Percentiles rank a stretch among this genome's conserved stretches.
Evolutionary conservation across 257 asterid genomes (phyloP).

Genomic region (Jacaranda copaia): DNA sequence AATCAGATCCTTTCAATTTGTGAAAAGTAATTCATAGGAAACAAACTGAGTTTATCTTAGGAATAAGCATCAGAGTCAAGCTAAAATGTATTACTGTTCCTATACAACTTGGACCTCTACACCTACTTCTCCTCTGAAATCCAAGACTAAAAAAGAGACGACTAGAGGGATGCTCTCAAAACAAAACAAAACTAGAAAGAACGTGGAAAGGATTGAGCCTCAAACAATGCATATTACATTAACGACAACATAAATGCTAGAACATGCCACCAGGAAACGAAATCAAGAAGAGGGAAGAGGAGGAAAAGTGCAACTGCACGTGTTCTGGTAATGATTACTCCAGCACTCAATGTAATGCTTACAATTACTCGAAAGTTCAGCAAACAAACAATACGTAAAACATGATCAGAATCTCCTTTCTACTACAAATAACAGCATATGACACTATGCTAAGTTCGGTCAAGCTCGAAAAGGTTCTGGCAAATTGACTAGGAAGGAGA

Average conservation of each 20-base stretch:
- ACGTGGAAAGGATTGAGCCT: neutral
- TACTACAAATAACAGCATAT: too few species aligned
- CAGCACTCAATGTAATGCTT: neutral
- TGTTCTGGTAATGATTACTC: neutral
- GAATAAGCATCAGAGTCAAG: too few species aligned
- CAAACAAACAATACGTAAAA: conserved; percentile 3
- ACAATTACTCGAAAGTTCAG: neutral
- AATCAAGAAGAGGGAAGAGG: neutral
- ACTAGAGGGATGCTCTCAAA: neutral
- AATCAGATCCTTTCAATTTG: neutral
- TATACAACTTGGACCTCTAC: neutral
- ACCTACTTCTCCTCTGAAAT: neutral
- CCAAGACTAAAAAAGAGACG: neutral
- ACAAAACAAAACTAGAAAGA: neutral
- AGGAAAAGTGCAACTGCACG: neutral
- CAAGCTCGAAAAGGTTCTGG: too few species aligned
- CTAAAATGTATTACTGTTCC: neutral
- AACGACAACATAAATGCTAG: neutral
- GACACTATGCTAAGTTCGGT: too few species aligned
- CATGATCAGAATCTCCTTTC: conserved; percentile 18
- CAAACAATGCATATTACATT: neutral
- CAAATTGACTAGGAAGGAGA: too few species aligned
- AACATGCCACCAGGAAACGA: neutral
- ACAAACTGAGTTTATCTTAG: neutral
- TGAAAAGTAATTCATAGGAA: neutral